Conservation (phyloP, 108 stramenopile genomes). For the Pseudonitzschia delicatissima region DNA sequence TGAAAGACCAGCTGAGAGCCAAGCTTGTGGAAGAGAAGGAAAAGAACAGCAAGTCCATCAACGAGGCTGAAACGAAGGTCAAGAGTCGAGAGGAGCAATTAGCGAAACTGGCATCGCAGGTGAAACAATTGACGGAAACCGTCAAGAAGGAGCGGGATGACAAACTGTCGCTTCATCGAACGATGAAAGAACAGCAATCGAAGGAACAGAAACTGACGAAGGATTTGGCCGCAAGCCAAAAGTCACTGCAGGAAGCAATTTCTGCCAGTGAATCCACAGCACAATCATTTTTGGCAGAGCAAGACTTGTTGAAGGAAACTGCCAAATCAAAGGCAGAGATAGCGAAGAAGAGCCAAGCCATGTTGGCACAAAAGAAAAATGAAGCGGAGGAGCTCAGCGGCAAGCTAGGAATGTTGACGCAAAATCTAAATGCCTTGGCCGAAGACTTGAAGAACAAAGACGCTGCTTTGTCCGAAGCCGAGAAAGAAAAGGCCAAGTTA, state of each 20-base stretch:
- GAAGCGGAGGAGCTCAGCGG: constrained; percentile 71
- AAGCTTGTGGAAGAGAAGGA: constrained; percentile 43
- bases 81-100: constrained; percentile 40
- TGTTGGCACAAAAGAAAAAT: constrained; percentile 39
- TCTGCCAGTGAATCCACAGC: constrained; percentile 41
- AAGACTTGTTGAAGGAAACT: constrained; percentile 35
- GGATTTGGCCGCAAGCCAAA: constrained; percentile 43
- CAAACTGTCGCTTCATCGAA: constrained; percentile 35
- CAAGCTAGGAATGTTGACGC: constrained; percentile 57
- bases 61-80: constrained; percentile 20
- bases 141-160: constrained; percentile 49
- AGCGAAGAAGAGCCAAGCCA: constrained; percentile 37
- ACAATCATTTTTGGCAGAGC: constrained; percentile 46
- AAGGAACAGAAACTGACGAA: constrained; percentile 39
- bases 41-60: constrained; percentile 17
- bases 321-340: constrained; percentile 27
- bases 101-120: constrained; percentile 32
- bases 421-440: constrained; percentile 60
- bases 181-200: constrained; percentile 42
- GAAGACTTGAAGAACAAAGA: constrained; percentile 71
- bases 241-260: constrained; percentile 40
- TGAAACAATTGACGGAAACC: constrained; percentile 35
- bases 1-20: constrained; percentile 56
- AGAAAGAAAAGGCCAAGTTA: constrained; percentile 56
- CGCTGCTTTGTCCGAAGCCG: constrained; percentile 46